These are phyloP conservation scores for Corylus avellana DNA, from an alignment of 306 rosid genomes.

Conservation along the genomic window DNA sequence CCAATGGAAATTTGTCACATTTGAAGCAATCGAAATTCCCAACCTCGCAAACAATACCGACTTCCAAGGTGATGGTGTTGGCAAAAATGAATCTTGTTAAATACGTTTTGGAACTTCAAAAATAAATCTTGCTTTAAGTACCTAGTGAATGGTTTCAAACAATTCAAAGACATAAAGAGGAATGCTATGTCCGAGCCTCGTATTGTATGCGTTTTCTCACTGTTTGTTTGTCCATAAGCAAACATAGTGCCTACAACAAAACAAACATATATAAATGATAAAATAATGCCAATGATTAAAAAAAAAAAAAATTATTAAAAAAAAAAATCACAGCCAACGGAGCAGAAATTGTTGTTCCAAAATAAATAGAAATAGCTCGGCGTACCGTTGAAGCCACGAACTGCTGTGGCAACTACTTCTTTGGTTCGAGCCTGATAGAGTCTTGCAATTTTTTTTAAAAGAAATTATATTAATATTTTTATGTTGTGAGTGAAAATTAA, in stretches of 20 bases:
- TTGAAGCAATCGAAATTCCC: background rate
- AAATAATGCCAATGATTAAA: background rate
- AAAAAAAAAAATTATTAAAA: background rate
- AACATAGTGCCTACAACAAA: slow-evolving; percentile 75
- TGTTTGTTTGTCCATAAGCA: slow-evolving; percentile 95
- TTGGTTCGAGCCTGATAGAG: slow-evolving; percentile 79
- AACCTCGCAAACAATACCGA: background rate
- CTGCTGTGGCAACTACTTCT: slow-evolving; percentile 75
- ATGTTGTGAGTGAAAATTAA: too few relatives aligned
- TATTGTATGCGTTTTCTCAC: slow-evolving; percentile 93
- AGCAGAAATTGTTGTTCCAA: background rate
- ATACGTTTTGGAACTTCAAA: background rate
- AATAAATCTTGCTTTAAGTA: slow-evolving; percentile 8
- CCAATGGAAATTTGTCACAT: background rate
- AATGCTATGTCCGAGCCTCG: slow-evolving; percentile 71
- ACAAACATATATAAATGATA: background rate
- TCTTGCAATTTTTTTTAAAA: slow-evolving; percentile 32
- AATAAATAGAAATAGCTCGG: background rate
- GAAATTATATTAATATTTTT: too few relatives aligned
- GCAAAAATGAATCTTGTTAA: background rate
- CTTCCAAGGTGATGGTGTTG: background rate
- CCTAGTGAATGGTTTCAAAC: slow-evolving; percentile 68
- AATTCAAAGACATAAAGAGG: slow-evolving; percentile 77
- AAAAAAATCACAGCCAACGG: background rate
- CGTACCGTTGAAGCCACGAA: slow-evolving; percentile 85